Base-by-base conservation (phyloP, 2,329 filamentous ascomycete species). In the Phyllosticta capitalensis region DNA sequence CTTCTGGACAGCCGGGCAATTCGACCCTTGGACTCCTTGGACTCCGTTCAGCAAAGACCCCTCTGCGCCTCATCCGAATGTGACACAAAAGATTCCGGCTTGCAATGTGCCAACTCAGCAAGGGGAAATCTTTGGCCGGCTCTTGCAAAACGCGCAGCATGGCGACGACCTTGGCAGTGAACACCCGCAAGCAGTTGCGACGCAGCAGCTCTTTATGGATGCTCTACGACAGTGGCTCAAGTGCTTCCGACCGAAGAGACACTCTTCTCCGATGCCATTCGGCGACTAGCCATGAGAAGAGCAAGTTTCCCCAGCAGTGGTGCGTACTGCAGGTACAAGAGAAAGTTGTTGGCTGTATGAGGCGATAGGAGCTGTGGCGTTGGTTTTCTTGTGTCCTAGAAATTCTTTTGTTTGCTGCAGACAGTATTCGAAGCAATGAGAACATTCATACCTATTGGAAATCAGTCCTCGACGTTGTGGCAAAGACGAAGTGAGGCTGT, bases 11-110 rank as follows among this genome's bases (percentile, higher is more conserved):
- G 75, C 72, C 22, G 78, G 79, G 4, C 74, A 81, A 58, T 80
- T 75, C 62, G 79, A 82, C 60, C 79, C 79, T 3, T 83, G 79
- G 80, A 70, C 76, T 20, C 75, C 77, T 0, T 67, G 81, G 2
- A 76, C 74, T 0, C 71, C 75, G 0, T 69, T 81, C 0, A 76
- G 74, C 1, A 69, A 64, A 0, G 75, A 79, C 60, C 57, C 63
- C 0, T 74, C 72, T 49, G 75, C 76, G 3, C 78, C 78, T 3
- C 67, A 70, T 12, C 66, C 77, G 17, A 63, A 62, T 0, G 63
- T 74, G 6, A 75, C 75, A 1, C 72, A 72, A 3, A 64, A 74
- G 0, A 71, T 78, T 17, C 79, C 79, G 0, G 64, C 66, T 19
- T 82, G 79, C 60, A 74, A 75, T 9, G 67, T 69, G 21, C 63